Percentiles rank a stretch among this genome's conserved stretches.
Conservation (phyloP, 2,329 filamentous ascomycete species). For the Akanthomyces lecanii region DNA sequence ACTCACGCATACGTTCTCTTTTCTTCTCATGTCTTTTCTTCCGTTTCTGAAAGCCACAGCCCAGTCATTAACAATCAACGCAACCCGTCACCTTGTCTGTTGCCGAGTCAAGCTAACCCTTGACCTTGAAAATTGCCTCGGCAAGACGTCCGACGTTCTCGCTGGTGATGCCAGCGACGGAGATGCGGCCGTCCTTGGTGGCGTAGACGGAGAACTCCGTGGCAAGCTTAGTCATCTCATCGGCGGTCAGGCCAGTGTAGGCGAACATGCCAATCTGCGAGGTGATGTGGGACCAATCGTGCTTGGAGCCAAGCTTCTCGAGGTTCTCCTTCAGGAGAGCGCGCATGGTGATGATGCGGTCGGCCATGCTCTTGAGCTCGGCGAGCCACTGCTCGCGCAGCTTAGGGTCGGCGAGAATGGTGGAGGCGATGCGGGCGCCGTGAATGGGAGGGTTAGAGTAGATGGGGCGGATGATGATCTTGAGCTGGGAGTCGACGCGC, state of each 20-base stretch:
- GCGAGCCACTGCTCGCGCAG: constrained; percentile 92
- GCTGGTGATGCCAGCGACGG: constrained; percentile 76
- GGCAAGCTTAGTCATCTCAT: constrained; percentile 87
- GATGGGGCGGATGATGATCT: constrained; percentile 92
- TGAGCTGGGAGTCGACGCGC: constrained; percentile 94
- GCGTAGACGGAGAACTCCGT: constrained; percentile 98
- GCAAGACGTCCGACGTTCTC: constrained; percentile 77
- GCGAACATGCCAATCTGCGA: constrained; percentile 99
- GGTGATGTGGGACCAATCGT: constrained; percentile 99
- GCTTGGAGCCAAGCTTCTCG: constrained; percentile 89
- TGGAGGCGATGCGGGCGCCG: constrained; percentile 87
- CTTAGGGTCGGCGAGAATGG: constrained; percentile 80
- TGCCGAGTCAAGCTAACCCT: constrained; percentile 47
- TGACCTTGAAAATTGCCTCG: constrained; percentile 80
- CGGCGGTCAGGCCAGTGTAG: constrained; percentile 86
- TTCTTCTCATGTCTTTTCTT: not conserved
- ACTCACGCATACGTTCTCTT: not conserved
- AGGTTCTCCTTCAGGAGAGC: constrained; percentile 91
- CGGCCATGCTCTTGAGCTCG: constrained; percentile 98
- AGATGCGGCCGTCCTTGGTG: constrained; percentile 87
- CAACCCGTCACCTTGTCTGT: not conserved
- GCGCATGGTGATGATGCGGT: constrained; percentile 98
- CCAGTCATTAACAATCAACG: constrained; percentile 4
- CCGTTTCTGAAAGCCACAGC: not conserved
- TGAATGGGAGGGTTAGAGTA: constrained; percentile 99